These are phyloP conservation scores for Aspergillus panamensis DNA, from an alignment of 495 filamentous ascomycete species.

Conservation along the genomic window DNA sequence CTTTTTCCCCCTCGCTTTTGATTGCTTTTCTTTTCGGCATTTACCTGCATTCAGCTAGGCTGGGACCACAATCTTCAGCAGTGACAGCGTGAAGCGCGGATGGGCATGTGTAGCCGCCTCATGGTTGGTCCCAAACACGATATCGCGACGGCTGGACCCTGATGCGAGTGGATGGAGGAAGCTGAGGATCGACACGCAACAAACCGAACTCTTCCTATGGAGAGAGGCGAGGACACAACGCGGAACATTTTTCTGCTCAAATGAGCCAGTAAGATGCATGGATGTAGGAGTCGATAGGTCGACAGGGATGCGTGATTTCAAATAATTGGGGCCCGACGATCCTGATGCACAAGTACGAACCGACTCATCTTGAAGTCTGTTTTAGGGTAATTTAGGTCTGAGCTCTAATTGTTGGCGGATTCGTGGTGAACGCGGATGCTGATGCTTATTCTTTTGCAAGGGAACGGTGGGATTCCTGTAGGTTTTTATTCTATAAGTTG, in stretches of 20 bases:
- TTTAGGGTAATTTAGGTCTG: too few relatives aligned
- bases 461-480: too few relatives aligned
- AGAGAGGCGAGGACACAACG: neutral
- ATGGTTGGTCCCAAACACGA: neutral
- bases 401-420: too few relatives aligned
- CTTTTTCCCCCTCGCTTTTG: neutral
- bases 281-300: neutral
- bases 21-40: conserved; percentile 3
- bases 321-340: neutral
- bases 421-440: neutral
- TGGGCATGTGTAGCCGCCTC: neutral
- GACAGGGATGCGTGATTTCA: neutral
- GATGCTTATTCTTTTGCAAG: neutral
- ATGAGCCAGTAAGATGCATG: conserved; percentile 5
- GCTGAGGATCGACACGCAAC: conserved; percentile 13
- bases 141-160: conserved; percentile 16
- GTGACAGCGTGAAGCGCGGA: neutral
- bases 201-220: neutral
- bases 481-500: too few relatives aligned
- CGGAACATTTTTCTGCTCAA: conserved; percentile 1
- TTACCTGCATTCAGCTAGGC: conserved; percentile 3
- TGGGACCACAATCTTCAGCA: neutral
- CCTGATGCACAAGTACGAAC: conserved; percentile 1
- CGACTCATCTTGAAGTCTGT: too few relatives aligned
- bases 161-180: neutral